A percentile compares a stretch with the other conserved stretches of the same genome.
Conservation (phyloP, 1,284 basidiomycete species). For the Cryptococcus floricola region DNA sequence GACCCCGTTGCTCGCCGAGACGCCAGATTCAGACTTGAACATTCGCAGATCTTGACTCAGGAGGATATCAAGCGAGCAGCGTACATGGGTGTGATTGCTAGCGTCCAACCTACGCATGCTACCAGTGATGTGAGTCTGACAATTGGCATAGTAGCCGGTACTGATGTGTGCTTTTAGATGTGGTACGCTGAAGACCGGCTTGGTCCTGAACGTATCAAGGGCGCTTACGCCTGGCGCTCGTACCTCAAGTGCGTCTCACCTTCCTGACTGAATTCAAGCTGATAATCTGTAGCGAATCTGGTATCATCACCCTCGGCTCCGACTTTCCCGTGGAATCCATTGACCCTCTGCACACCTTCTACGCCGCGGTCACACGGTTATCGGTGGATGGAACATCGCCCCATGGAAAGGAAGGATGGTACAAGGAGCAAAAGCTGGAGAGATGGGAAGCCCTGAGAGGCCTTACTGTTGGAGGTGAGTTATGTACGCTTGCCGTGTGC, state of each 20-base stretch:
- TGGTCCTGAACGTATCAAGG: constrained; percentile 71
- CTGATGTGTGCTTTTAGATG: constrained; percentile 58
- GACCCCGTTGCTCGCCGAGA: constrained; percentile 25
- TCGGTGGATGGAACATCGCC: constrained; percentile 68
- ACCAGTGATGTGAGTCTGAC: constrained; percentile 46
- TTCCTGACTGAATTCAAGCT: background rate
- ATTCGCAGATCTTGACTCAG: constrained; percentile 77
- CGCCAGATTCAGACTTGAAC: constrained; percentile 76
- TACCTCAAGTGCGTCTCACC: constrained; percentile 59
- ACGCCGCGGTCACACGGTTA: constrained; percentile 75
- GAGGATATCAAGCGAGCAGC: constrained; percentile 68
- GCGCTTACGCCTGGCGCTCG: constrained; percentile 83
- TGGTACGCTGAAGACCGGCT: constrained; percentile 76
- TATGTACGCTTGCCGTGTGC: background rate
- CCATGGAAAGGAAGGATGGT: constrained; percentile 78
- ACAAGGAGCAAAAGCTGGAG: constrained; percentile 64
- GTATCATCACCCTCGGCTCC: constrained; percentile 71
- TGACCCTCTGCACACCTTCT: constrained; percentile 62
- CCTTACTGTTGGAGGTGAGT: constrained; percentile 69
- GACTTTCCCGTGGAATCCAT: constrained; percentile 81
- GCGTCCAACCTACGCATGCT: constrained; percentile 88
- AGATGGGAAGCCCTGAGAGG: constrained; percentile 62
- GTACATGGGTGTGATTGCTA: constrained; percentile 75
- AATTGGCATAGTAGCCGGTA: background rate
- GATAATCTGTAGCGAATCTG: constrained; percentile 46